Evolutionary conservation across 2,329 filamentous ascomycete genomes (phyloP).

Genomic region (Blastomyces gilchristii): DNA sequence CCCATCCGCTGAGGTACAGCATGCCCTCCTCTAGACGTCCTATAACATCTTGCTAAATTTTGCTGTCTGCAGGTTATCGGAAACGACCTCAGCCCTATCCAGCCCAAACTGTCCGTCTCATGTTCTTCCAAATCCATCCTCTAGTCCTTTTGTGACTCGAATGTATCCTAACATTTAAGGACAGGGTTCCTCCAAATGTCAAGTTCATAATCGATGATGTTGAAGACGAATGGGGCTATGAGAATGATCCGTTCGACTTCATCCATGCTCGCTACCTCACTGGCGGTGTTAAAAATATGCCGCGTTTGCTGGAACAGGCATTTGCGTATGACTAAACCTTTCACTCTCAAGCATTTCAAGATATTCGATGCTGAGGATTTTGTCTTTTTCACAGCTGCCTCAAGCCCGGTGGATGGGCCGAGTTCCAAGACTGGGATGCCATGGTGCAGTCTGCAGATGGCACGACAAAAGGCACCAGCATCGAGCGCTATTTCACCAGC

Average conservation of each 20-base stretch:
- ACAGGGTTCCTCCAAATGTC: slow-evolving; percentile 44
- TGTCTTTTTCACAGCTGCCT: slow-evolving; percentile 10
- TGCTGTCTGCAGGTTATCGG: slow-evolving; percentile 17
- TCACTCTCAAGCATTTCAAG: background rate
- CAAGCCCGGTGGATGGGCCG: slow-evolving; percentile 36
- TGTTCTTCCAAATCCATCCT: background rate
- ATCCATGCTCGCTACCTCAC: slow-evolving; percentile 49
- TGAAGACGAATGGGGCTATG: slow-evolving; percentile 47
- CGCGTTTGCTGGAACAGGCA: slow-evolving; percentile 37
- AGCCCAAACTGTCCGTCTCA: slow-evolving; percentile 4
- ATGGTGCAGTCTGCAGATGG: slow-evolving; percentile 5
- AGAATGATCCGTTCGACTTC: slow-evolving; percentile 48
- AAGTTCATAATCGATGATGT: slow-evolving; percentile 49
- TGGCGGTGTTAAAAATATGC: slow-evolving; percentile 48
- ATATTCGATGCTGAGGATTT: background rate
- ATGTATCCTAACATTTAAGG: background rate
- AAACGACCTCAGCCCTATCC: slow-evolving; percentile 20
- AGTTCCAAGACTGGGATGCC: slow-evolving; percentile 27
- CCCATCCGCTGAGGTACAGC: slow-evolving; percentile 17
- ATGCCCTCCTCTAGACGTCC: background rate
- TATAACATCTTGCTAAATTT: background rate
- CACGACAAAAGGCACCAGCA: slow-evolving; percentile 2
- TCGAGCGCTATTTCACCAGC: slow-evolving; percentile 4
- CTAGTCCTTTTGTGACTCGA: background rate
- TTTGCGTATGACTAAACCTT: slow-evolving; percentile 33